A percentile compares a stretch with the other conserved stretches of the same genome.
Evolutionary conservation across 2,329 filamentous ascomycete species (phyloP).

Genomic region (Thelonectria rubi): DNA sequence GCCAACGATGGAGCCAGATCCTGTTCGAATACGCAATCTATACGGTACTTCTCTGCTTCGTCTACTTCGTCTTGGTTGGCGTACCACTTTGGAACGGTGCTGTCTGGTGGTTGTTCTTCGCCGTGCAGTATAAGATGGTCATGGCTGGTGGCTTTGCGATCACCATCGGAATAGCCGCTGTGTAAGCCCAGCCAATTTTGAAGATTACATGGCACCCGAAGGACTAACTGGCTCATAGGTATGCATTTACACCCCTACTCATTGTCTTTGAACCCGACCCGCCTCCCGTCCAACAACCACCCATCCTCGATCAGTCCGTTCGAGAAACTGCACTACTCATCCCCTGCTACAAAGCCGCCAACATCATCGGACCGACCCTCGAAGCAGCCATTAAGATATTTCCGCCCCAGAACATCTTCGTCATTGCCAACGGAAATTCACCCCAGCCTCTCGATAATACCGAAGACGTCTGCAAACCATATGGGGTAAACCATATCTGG

Average conservation of each 20-base stretch:
- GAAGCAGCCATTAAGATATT: conserved; percentile 21
- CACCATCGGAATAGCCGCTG: conserved; percentile 10
- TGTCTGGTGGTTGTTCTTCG: conserved; percentile 18
- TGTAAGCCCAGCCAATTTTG: neutral
- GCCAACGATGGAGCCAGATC: conserved; percentile 12
- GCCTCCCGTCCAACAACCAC: neutral
- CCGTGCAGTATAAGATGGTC: conserved; percentile 8
- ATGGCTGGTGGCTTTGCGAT: conserved; percentile 12
- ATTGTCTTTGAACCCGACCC: conserved; percentile 17
- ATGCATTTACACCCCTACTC: conserved; percentile 14
- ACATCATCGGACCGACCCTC: conserved; percentile 21
- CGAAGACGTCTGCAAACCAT: conserved; percentile 17
- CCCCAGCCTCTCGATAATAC: conserved; percentile 23
- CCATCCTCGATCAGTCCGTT: neutral
- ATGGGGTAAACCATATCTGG: conserved; percentile 25
- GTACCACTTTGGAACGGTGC: conserved; percentile 20
- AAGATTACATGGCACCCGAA: neutral
- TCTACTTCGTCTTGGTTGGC: conserved; percentile 23
- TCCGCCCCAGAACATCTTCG: conserved; percentile 21
- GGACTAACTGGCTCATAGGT: conserved; percentile 1
- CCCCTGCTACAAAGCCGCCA: conserved; percentile 26
- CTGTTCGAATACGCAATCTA: conserved; percentile 17
- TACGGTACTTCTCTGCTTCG: conserved; percentile 13
- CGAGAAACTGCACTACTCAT: conserved; percentile 22
- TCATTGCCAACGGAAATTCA: conserved; percentile 28